These are phyloP conservation scores for Mortierella polycephala DNA, from an alignment of 371 early-diverging fungal genomes.

Conservation along the genomic window DNA sequence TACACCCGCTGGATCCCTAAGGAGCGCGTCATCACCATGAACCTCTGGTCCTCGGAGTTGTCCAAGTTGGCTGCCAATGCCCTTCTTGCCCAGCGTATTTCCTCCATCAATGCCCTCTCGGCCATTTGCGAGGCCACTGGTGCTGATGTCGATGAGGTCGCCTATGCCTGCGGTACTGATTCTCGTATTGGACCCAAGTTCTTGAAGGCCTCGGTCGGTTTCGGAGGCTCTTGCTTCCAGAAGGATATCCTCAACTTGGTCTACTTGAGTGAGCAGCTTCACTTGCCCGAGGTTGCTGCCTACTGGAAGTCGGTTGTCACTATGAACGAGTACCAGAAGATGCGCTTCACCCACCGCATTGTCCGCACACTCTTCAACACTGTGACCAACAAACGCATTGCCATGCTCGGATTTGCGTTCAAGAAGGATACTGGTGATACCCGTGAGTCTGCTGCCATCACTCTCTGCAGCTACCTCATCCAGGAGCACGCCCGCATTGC, in stretches of 20 bases:
- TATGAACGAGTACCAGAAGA: conserved; percentile 95
- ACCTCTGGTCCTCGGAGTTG: conserved; percentile 95
- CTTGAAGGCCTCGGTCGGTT: conserved; percentile 92
- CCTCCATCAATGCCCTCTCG: conserved; percentile 91
- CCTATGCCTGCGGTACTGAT: conserved; percentile 92
- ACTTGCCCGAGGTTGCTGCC: conserved; percentile 91
- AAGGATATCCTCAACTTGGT: conserved; percentile 95
- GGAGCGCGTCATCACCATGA: conserved; percentile 90
- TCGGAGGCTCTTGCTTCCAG: conserved; percentile 97
- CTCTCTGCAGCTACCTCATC: conserved; percentile 83
- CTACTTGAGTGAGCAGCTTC: conserved; percentile 84
- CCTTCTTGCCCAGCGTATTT: conserved; percentile 95
- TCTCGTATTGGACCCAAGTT: conserved; percentile 92
- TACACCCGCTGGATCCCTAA: conserved; percentile 82
- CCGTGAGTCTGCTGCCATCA: conserved; percentile 93
- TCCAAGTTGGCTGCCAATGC: conserved; percentile 96
- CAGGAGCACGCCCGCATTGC: conserved; percentile 83
- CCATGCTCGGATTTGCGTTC: conserved; percentile 94
- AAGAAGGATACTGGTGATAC: conserved; percentile 97
- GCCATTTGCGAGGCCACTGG: conserved; percentile 97
- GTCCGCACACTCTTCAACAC: conserved; percentile 83
- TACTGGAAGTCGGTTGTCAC: conserved; percentile 94
- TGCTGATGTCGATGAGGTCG: conserved; percentile 95
- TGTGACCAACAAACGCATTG: conserved; percentile 85
- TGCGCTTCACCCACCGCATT: conserved; percentile 84